Evolutionary conservation across 2,329 filamentous ascomycete species (phyloP).

Genomic region (Fusarium paranaense): DNA sequence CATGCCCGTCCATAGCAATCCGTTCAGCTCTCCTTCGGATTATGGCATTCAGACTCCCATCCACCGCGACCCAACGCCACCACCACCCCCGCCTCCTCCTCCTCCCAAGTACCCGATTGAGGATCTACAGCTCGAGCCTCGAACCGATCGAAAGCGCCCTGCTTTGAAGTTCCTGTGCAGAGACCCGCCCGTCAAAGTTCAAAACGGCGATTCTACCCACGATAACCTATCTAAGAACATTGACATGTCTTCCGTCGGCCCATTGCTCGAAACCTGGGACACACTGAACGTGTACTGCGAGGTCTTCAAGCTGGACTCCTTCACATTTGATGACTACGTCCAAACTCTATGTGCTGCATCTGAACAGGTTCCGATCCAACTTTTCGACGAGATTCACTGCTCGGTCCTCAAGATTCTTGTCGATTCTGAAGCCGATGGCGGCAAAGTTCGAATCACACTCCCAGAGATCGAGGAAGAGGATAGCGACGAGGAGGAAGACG

Average conservation of each 20-base stretch:
- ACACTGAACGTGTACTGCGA: constrained; percentile 98
- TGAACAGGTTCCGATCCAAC: constrained; percentile 79
- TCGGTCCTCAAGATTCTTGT: constrained; percentile 90
- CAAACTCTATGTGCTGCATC: constrained; percentile 86
- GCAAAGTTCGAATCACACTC: constrained; percentile 81
- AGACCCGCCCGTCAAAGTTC: constrained; percentile 66
- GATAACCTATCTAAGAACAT: constrained; percentile 61
- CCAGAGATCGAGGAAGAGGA: constrained; percentile 80
- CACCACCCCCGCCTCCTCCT: constrained; percentile 75
- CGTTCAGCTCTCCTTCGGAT: constrained; percentile 59
- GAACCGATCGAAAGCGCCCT: constrained; percentile 75
- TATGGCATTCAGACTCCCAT: constrained; percentile 51
- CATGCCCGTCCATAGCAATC: constrained; percentile 54
- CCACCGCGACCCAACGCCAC: constrained; percentile 57
- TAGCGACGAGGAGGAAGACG: constrained; percentile 72
- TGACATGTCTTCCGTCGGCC: constrained; percentile 85
- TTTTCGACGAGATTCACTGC: constrained; percentile 93
- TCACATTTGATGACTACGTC: constrained; percentile 96
- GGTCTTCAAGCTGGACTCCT: constrained; percentile 93
- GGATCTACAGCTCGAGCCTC: constrained; percentile 83
- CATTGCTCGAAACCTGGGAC: constrained; percentile 92
- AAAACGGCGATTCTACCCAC: constrained; percentile 46
- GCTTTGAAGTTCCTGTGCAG: constrained; percentile 80
- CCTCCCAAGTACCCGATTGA: constrained; percentile 95
- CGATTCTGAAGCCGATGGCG: constrained; percentile 77